Evolutionary conservation across 148 eudicot genomes (phyloP).

Genomic region (Linanthus parryae): DNA sequence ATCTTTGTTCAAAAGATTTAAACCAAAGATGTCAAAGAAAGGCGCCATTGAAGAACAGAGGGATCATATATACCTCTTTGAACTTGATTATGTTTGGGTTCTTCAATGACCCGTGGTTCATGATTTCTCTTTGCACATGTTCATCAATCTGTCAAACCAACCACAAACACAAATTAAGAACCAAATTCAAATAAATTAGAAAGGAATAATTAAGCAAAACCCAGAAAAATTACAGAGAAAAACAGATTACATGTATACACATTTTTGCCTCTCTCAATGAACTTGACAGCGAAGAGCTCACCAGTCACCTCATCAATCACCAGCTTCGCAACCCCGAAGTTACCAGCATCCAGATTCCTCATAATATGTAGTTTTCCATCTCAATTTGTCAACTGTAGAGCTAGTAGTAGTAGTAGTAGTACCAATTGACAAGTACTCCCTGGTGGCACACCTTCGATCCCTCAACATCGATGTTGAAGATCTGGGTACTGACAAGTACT

Average conservation of each 20-base stretch:
- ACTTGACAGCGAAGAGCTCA: constrained; percentile 7
- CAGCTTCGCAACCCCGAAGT: constrained; percentile 7
- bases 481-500: no score
- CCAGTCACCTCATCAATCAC: constrained; percentile 1
- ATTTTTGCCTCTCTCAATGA: constrained; percentile 5
- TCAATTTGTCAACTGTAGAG: no score
- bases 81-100: constrained; percentile 3
- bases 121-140: constrained; percentile 6
- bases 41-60: no score
- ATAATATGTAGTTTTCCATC: constrained; percentile 4
- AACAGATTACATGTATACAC: not conserved
- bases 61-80: not conserved
- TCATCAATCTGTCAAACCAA: constrained; percentile 4
- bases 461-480: no score
- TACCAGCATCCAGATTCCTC: not conserved
- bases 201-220: no score
- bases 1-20: no score
- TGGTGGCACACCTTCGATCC: no score
- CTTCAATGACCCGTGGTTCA: constrained; percentile 8
- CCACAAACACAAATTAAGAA: not conserved
- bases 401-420: no score
- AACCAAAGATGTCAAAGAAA: no score
- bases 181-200: not conserved
- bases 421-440: no score
- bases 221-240: not conserved